Percentiles rank a stretch among this genome's conserved stretches.
Conservation (phyloP, 352 stramenopile genomes). For the Sclerospora graminicola region DNA sequence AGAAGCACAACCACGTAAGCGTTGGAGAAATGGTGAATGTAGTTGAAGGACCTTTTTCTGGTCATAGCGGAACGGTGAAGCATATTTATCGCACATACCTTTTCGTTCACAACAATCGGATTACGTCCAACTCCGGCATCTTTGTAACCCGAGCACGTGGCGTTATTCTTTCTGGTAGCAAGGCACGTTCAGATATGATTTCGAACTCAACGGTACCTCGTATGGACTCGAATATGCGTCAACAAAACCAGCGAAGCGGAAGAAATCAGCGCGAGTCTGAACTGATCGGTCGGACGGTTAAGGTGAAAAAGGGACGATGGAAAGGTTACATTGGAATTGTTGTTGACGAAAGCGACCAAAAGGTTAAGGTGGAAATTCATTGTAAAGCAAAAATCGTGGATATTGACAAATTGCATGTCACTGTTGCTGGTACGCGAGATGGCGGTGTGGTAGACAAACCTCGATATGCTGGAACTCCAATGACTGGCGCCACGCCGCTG, state of each 20-base stretch:
- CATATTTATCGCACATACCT: constrained; percentile 86
- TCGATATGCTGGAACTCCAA: constrained; percentile 62
- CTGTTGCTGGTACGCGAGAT: constrained; percentile 64
- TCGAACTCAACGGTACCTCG: constrained; percentile 70
- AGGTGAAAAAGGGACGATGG: constrained; percentile 87
- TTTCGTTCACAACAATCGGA: constrained; percentile 87
- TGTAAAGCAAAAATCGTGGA: constrained; percentile 85
- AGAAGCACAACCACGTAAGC: constrained; percentile 85
- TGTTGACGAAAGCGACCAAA: constrained; percentile 81
- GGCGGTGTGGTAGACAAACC: constrained; percentile 67
- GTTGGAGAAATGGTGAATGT: constrained; percentile 87
- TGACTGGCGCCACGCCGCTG: constrained; percentile 68
- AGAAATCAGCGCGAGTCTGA: constrained; percentile 64
- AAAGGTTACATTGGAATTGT: constrained; percentile 90
- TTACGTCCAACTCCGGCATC: constrained; percentile 82
- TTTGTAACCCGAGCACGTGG: constrained; percentile 80
- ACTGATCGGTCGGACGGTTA: constrained; percentile 82
- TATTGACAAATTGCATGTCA: constrained; percentile 72
- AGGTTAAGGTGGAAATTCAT: constrained; percentile 89
- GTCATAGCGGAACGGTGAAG: constrained; percentile 85
- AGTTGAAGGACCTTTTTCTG: constrained; percentile 68
- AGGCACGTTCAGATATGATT: constrained; percentile 80
- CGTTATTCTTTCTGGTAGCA: constrained; percentile 79
- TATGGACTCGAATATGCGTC: constrained; percentile 38
- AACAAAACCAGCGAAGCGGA: constrained; percentile 35